Base-by-base conservation (phyloP, 306 rosid genomes). In the Prinsepia uniflora region DNA sequence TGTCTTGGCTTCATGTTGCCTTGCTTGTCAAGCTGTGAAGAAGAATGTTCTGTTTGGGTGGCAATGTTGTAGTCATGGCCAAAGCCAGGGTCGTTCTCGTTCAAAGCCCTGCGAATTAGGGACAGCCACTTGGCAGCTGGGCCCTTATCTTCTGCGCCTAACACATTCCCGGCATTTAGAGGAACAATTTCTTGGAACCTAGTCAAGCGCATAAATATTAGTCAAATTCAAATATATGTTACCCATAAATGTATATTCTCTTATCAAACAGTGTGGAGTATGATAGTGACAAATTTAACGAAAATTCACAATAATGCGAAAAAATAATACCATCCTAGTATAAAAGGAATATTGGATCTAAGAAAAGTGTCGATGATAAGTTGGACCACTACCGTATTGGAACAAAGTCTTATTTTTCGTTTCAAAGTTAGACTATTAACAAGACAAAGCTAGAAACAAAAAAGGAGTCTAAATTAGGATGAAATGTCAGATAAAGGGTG, bases 141-240 rank as follows among this genome's bases (percentile, higher is more conserved):
- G 3, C 86, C 96, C 63, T 77, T 73, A 73, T 94, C 96, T 71
- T 91, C 96, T 0, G 92, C 89, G 24, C 96, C 99, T 46, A 94
- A 83, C 43, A 94, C 96, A 58, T 94, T 94, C 22, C 92, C 95
- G 0, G 99, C 90, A 13, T 89, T 94, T 39, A 94, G 78, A 48
- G 97, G 99, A 15, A 94, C 99, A 5, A 94, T 86, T 85, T 94
- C 99, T 78, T 94, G 96, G 79, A 90, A 94, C 88, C 98, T 93
- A 76, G n/a, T 15, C 3, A 10, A 30, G 15, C 7, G 6, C 3
- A 6, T 13, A 3, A 4, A 10, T 4, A 7, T 0, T 24, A 11
- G 59, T 40, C 45, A 24, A 58, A 59, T 72, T 67, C 22, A 12
- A 14, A 40, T 40, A 57, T 12, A 19, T 3, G 17, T 2, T 8